These are phyloP conservation scores for Trichoderma asperelloides DNA, from an alignment of 495 filamentous ascomycete species.

Conservation along the genomic window DNA sequence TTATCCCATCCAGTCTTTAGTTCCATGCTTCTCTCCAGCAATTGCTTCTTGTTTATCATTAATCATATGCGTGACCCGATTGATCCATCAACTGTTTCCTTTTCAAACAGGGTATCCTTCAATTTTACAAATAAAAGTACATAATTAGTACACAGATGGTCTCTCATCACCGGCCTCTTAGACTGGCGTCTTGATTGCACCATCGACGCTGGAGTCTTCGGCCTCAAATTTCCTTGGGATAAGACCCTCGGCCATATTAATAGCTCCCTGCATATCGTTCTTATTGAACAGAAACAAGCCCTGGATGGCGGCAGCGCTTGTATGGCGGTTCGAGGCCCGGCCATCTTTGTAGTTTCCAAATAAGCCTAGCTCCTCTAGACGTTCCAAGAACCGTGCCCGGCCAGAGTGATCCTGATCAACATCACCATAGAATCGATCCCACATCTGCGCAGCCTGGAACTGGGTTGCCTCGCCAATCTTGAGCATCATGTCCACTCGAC, in stretches of 20 bases:
- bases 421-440: slow-evolving; percentile 90
- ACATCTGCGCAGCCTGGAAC: slow-evolving; percentile 78
- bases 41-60: neutral
- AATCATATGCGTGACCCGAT: neutral
- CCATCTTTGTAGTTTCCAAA: slow-evolving; percentile 33
- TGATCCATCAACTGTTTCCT: neutral
- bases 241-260: slow-evolving; percentile 65
- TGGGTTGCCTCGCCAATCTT: slow-evolving; percentile 78
- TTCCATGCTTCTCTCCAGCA: no score
- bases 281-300: slow-evolving; percentile 94
- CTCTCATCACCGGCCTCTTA: neutral
- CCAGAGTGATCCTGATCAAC: slow-evolving; percentile 54
- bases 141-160: slow-evolving; percentile 1
- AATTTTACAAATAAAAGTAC: neutral
- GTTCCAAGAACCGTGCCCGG: slow-evolving; percentile 43
- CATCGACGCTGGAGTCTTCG: slow-evolving; percentile 21
- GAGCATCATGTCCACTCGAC: slow-evolving; percentile 87
- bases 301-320: slow-evolving; percentile 84
- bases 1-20: no score
- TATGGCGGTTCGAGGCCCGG: slow-evolving; percentile 38
- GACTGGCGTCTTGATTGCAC: slow-evolving; percentile 23
- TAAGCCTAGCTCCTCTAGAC: slow-evolving; percentile 40
- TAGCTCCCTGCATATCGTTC: slow-evolving; percentile 76
- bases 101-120: neutral
- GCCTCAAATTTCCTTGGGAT: slow-evolving; percentile 43